Evolutionary conservation across 768 basidiomycete species (phyloP), one percentile per base, ranked within the genome.

Genomic region (Sutorius australiensis): DNA sequence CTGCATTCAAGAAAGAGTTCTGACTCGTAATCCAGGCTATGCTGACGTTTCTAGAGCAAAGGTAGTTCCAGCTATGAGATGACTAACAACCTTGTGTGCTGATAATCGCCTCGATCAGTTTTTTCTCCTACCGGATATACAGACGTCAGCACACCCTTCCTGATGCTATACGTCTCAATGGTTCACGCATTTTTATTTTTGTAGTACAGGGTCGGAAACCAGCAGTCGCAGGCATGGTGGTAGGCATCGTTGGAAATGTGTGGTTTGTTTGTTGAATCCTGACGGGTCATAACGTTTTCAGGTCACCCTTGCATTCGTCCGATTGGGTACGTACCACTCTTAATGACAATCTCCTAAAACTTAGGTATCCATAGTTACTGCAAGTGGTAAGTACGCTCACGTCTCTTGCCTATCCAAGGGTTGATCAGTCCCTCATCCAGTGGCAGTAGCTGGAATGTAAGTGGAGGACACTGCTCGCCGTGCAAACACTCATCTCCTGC

Each of bases 101-200:
- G 24, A 57, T 7, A 5, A 14, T 24, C 9, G 11, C 24, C 3
- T 40, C 11, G 19, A 31, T 30, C 14, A 66, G 64, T 38, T 67
- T 62, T 51, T 65, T 67, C 32, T 49, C 60, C 11, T 38, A 60
- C 46, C 63, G 64, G 31, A 67, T 66, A 55, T 60, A 67, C 46
- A 53, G 39, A 56, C 38, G 64, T 65, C 12, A 1, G 60, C 55
- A 24, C 39, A 19, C 1, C 33, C 5, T 32, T 39, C 10, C 21
- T 13, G 24, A 3, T 38, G 42, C 13, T 36, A 6, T 14, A 30
- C 5, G 27, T 43, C 14, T 21, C n/a, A 28, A 24, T 36, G 16
- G 31, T 41, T 50, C 14, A 45, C 36, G 12, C 4, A 7, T 16
- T 6, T 46, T 31, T 34, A 8, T 17, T 4, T 24, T 8, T 4